A percentile compares a stretch with the other conserved stretches of the same genome.
These are phyloP conservation scores for Populus hybrid DNA, from an alignment of 441 rosid genomes.

Conservation along the genomic window DNA sequence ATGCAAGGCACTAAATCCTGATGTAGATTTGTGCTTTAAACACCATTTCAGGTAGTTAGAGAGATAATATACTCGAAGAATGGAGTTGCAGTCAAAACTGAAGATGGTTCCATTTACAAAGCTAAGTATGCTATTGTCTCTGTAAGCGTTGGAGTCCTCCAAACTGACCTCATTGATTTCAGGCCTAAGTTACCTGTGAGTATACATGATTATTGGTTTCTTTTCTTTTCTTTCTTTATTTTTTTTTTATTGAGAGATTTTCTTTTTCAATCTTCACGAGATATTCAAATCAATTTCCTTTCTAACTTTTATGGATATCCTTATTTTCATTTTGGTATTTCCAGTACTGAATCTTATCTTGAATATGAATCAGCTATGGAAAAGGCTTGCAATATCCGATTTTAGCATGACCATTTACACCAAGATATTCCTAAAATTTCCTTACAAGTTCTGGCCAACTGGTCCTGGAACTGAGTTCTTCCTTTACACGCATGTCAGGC, in stretches of 20 bases:
- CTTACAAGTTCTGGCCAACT: slow-evolving; percentile 36
- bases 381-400: slow-evolving; percentile 30
- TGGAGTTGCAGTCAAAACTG: slow-evolving; percentile 31
- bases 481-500: slow-evolving; percentile 28
- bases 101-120: slow-evolving; percentile 29
- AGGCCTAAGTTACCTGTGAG: slow-evolving; percentile 32
- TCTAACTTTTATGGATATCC: too few relatives aligned
- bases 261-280: background rate
- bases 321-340: too few relatives aligned
- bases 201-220: background rate
- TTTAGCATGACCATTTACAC: slow-evolving; percentile 39
- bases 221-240: background rate
- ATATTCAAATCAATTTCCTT: background rate
- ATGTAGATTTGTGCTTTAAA: background rate
- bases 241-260: background rate
- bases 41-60: slow-evolving; percentile 24
- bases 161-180: slow-evolving; percentile 31
- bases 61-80: slow-evolving; percentile 21
- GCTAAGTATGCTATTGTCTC: slow-evolving; percentile 34
- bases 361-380: slow-evolving; percentile 29
- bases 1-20: background rate
- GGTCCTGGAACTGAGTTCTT: slow-evolving; percentile 42
- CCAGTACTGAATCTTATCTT: background rate
- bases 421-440: slow-evolving; percentile 39
- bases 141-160: slow-evolving; percentile 40